phyloP scores from a whole-genome alignment of 2,329 filamentous ascomycete species.

The Onygenales sp. region DNA sequence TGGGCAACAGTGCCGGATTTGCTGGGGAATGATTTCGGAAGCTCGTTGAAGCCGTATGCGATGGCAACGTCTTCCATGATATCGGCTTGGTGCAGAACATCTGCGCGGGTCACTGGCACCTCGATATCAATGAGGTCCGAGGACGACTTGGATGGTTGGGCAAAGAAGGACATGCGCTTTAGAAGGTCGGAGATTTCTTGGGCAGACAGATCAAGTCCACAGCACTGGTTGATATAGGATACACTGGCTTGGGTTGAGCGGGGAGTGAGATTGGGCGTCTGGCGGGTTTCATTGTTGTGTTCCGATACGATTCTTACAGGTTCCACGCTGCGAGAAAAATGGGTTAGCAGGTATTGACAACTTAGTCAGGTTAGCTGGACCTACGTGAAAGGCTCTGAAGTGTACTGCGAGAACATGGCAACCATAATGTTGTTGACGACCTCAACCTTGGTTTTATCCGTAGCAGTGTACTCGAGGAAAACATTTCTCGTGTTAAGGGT shows the following conservation, averaged over 20 bases:
- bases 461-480: slow-evolving; percentile 94
- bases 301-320: slow-evolving; percentile 85
- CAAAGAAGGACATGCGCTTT: slow-evolving; percentile 80
- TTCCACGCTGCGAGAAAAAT: slow-evolving; percentile 50
- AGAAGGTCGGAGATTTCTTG: slow-evolving; percentile 70
- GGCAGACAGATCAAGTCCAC: slow-evolving; percentile 67
- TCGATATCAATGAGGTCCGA: slow-evolving; percentile 67
- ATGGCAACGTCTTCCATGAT: slow-evolving; percentile 98
- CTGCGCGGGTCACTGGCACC: slow-evolving; percentile 80
- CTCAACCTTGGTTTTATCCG: slow-evolving; percentile 91
- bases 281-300: slow-evolving; percentile 75
- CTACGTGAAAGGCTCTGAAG: slow-evolving; percentile 70
- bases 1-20: slow-evolving; percentile 79
- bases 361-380: slow-evolving; percentile 11
- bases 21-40: slow-evolving; percentile 77
- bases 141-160: slow-evolving; percentile 61
- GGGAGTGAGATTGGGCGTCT: slow-evolving; percentile 71
- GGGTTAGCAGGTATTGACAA: no score
- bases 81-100: slow-evolving; percentile 92
- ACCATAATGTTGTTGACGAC: slow-evolving; percentile 94
- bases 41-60: slow-evolving; percentile 93
- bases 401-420: slow-evolving; percentile 94
- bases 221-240: slow-evolving; percentile 89
- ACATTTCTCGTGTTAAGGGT: slow-evolving; percentile 82
- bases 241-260: slow-evolving; percentile 73